Evolutionary conservation across 495 filamentous ascomycete species (phyloP).

Genomic region (Pseudevernia furfuracea): DNA sequence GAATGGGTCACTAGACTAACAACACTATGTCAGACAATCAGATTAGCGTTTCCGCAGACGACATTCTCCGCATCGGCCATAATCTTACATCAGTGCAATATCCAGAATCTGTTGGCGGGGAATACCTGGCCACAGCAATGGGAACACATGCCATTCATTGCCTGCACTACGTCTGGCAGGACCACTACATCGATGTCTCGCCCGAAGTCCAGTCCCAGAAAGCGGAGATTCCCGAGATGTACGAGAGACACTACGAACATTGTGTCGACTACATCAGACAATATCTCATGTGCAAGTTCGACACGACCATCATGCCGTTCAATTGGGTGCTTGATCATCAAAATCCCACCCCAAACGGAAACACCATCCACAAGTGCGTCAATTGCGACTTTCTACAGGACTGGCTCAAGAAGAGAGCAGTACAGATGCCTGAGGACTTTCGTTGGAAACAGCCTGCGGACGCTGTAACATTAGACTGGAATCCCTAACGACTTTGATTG

Average conservation of each 20-base stretch:
- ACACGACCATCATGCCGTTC: slow-evolving; percentile 25
- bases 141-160: no score
- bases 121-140: no score
- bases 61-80: no score
- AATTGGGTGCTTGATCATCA: slow-evolving; percentile 29
- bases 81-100: no score
- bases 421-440: slow-evolving; percentile 22
- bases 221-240: slow-evolving; percentile 25
- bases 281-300: slow-evolving; percentile 31
- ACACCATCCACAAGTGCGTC: slow-evolving; percentile 30
- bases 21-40: no score
- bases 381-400: slow-evolving; percentile 30
- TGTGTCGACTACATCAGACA: slow-evolving; percentile 33
- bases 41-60: no score
- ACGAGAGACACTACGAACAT: slow-evolving; percentile 32
- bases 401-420: slow-evolving; percentile 27
- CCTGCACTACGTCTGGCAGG: slow-evolving; percentile 22
- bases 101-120: no score
- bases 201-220: neutral
- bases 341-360: slow-evolving; percentile 27
- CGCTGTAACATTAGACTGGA: no score
- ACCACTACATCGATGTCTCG: slow-evolving; percentile 11
- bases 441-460: slow-evolving; percentile 19
- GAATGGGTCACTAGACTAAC: no score
- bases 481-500: no score